These are phyloP conservation scores for Gelatoporia subvermispora DNA, from an alignment of 768 basidiomycete species.

Conservation along the genomic window DNA sequence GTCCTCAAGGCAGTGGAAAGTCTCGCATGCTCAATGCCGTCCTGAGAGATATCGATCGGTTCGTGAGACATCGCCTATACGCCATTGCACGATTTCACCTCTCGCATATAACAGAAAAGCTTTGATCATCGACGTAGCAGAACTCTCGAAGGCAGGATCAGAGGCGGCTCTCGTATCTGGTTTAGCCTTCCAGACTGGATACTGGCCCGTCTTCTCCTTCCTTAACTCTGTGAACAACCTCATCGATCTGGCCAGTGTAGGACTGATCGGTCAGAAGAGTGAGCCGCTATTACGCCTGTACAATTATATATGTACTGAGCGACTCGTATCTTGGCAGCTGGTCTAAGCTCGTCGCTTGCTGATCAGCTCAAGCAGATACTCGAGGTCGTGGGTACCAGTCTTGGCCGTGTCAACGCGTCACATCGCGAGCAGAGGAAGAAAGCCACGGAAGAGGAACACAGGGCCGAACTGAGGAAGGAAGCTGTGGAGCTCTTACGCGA, in stretches of 20 bases:
- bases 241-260: conserved; percentile 88
- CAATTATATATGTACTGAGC: too few relatives aligned
- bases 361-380: conserved; percentile 86
- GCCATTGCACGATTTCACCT: background rate
- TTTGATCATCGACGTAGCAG: conserved; percentile 80
- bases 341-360: conserved; percentile 70
- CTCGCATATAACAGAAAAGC: conserved; percentile 42
- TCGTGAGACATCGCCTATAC: conserved; percentile 7
- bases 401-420: conserved; percentile 57
- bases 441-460: conserved; percentile 31
- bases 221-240: conserved; percentile 75
- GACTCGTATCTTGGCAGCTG: conserved; percentile 46
- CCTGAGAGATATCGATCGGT: conserved; percentile 53
- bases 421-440: conserved; percentile 41
- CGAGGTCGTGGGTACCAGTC: conserved; percentile 66
- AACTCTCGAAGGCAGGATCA: conserved; percentile 62
- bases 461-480: conserved; percentile 29
- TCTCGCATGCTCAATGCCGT: conserved; percentile 49
- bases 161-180: conserved; percentile 63
- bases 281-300: too few relatives aligned
- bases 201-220: conserved; percentile 86
- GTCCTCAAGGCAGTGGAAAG: conserved; percentile 83
- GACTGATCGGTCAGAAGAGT: conserved; percentile 96
- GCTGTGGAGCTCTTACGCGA: conserved; percentile 37
- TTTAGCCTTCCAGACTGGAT: conserved; percentile 81